Base-by-base conservation (phyloP, 2,329 filamentous ascomycete genomes). In the Fusarium bulbicola region DNA sequence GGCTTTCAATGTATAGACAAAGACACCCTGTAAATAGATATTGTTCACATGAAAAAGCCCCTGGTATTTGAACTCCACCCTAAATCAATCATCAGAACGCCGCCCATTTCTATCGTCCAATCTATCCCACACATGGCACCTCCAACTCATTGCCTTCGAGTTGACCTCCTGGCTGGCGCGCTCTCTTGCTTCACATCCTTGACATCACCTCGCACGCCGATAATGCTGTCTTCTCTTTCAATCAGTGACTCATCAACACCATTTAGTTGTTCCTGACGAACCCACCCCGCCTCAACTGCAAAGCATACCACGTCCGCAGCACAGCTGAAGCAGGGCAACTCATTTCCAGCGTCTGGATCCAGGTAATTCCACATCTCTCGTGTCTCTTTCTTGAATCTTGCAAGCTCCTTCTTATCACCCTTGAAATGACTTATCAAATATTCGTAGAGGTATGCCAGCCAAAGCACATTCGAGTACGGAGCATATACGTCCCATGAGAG, bases 401-500 rank as follows among this genome's bases (percentile, higher is more conserved):
- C 77, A 18, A 90, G 76, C 26, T 86, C 84, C 65, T 81, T 82
- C 72, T 82, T 84, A 14, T 83, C 81, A 10, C 88, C 88, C 16
- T 74, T 69, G 71, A 88, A 90, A 67, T 86, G 82, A 12, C 69
- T 73, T 6, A 82, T 74, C 63, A 90, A 79, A 78, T 90, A 90
- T 40, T 84, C 81, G 74, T 90, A 90, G 10, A 91, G 81, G 70
- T 91, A 92, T 7, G 88, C 87, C 46, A 92, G 83, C 90, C 90
- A 92, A 24, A 92, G 81, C 4, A 91, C 88, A 70, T 92, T 92
- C 9, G 88, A 91, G 78, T 91, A 92, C 2, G 90, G 89, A 34
- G 84, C 84, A 72, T 88, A 86, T 2, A 81, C 83, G 10, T 82
- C 79, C 90, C 90, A 92, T 4, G 84, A 85, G 16, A 90, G 82